phyloP scores from a whole-genome alignment of 1,284 basidiomycete genomes.

The Albatrellus sp. region DNA sequence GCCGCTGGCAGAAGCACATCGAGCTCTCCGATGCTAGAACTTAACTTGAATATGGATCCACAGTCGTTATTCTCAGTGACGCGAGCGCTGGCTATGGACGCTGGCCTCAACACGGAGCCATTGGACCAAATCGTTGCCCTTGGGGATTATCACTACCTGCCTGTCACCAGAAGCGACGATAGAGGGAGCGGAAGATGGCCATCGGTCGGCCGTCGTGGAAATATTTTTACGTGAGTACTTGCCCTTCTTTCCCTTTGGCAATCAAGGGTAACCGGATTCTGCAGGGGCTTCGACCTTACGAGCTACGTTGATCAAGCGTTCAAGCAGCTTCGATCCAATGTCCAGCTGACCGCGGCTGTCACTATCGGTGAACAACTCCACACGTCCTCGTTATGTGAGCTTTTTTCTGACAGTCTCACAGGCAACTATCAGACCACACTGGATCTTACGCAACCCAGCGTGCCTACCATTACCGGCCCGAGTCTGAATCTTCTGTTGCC shows the following conservation, averaged over 20 bases:
- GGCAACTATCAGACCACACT: conserved; percentile 56
- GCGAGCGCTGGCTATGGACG: conserved; percentile 51
- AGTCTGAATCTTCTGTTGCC: conserved; percentile 58
- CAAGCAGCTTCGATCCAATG: conserved; percentile 48
- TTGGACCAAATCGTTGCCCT: conserved; percentile 60
- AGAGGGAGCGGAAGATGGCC: conserved; percentile 23
- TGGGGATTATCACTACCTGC: conserved; percentile 57
- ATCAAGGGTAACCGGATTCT: conserved; percentile 3
- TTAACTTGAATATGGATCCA: conserved; percentile 66
- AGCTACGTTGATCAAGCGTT: conserved; percentile 59
- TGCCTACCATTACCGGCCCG: conserved; percentile 51
- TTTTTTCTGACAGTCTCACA: conserved; percentile 13
- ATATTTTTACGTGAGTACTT: conserved; percentile 39
- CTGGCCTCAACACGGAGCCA: conserved; percentile 47
- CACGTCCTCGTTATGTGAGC: not conserved
- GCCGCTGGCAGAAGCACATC: conserved; percentile 43
- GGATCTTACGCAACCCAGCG: conserved; percentile 43
- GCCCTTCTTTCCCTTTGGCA: not conserved
- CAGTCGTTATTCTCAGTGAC: conserved; percentile 62
- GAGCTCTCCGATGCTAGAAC: conserved; percentile 43
- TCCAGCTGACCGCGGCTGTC: conserved; percentile 43
- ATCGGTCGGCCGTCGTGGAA: conserved; percentile 22
- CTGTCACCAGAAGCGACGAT: too few relatives aligned
- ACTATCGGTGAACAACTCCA: conserved; percentile 37
- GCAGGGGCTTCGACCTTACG: conserved; percentile 57